Base-by-base conservation (phyloP, 441 rosid genomes). In the Pelargonium cotyledonis region DNA sequence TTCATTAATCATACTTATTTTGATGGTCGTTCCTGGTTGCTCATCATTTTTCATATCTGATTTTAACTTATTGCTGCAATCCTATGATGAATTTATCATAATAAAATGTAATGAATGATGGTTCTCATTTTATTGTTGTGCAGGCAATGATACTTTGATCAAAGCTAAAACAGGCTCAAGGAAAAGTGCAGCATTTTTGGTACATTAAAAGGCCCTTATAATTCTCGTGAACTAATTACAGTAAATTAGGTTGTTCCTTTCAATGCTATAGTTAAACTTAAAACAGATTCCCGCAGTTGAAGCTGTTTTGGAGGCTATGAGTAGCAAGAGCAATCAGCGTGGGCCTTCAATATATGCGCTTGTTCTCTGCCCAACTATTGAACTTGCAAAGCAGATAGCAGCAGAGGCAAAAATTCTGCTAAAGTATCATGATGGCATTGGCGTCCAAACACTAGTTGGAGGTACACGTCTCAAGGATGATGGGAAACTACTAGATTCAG, bases 281-380 rank as follows among this genome's bases (percentile, higher is more conserved):
- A 81, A 86, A 83, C 90, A 95, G 99, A 88, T 92, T 87, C 99
- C 98, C 79, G 96, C 95, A 65, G 88, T 89, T 90, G 98, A 95
- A 95, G 84, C 98, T 87, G 97, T 85, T 82, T 71, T 87, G 80
- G 87, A 86, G 85, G 85, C 89, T 73, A 73, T 69, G 67, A 80
- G 72, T 70, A 74, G 73, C 70, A 70, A 77, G 46, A 70, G 71
- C 4, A 74, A 31, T 72, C 83, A 80, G 55, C 81, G 76, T 70
- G 87, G 82, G 65, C 80, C 84, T 68, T 91, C 94, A 0, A 66
- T 86, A 66, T 78, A 75, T 72, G 84, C 80, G 76, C 98, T 95
- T 74, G 72, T 95, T 74, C 89, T 95, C 69, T 92, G 97, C 76
- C 97, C 99, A 44, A 87, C 97, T 5, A 86, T 96, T 81, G 98